Percentiles rank a stretch among this genome's conserved stretches.
phyloP scores from a whole-genome alignment of 2,329 filamentous ascomycete genomes.

The Stachybotrys elegans region DNA sequence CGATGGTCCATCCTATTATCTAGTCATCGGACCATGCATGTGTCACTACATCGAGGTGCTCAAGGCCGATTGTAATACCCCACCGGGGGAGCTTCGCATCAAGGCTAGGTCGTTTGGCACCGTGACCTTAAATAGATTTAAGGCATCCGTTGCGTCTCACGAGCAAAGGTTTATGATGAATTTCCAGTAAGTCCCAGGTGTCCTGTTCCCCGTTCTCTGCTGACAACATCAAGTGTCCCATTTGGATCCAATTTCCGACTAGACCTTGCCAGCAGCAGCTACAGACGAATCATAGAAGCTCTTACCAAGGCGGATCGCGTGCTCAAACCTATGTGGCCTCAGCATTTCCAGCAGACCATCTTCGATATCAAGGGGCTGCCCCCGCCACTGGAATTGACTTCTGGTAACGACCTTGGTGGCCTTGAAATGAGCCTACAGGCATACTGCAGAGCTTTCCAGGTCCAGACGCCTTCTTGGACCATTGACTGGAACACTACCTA shows the following conservation, averaged over 20 bases:
- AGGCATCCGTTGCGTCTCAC: constrained; percentile 43
- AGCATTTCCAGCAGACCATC: constrained; percentile 47
- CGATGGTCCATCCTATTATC: constrained; percentile 48
- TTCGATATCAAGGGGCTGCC: constrained; percentile 49
- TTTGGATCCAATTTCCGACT: constrained; percentile 38
- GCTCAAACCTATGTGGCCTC: constrained; percentile 54
- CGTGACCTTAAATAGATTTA: constrained; percentile 46
- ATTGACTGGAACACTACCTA: constrained; percentile 36
- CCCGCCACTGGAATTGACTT: constrained; percentile 47
- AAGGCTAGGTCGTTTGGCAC: constrained; percentile 47
- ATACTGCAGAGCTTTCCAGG: constrained; percentile 48
- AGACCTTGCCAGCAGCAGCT: constrained; percentile 50
- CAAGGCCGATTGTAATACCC: constrained; percentile 35
- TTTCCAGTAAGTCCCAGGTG: constrained; percentile 42
- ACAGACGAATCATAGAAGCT: constrained; percentile 48
- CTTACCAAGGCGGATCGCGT: constrained; percentile 50
- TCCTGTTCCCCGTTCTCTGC: not conserved
- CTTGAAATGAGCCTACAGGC: constrained; percentile 50
- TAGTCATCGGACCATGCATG: constrained; percentile 48
- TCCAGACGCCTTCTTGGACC: constrained; percentile 46
- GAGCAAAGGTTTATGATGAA: constrained; percentile 52
- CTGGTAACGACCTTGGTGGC: constrained; percentile 50
- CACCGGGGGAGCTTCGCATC: constrained; percentile 41
- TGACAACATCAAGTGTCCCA: constrained; percentile 27
- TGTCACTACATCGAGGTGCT: constrained; percentile 48